These are phyloP conservation scores for Sarocladium brachiariae DNA, from an alignment of 2,329 filamentous ascomycete genomes.

Conservation along the genomic window DNA sequence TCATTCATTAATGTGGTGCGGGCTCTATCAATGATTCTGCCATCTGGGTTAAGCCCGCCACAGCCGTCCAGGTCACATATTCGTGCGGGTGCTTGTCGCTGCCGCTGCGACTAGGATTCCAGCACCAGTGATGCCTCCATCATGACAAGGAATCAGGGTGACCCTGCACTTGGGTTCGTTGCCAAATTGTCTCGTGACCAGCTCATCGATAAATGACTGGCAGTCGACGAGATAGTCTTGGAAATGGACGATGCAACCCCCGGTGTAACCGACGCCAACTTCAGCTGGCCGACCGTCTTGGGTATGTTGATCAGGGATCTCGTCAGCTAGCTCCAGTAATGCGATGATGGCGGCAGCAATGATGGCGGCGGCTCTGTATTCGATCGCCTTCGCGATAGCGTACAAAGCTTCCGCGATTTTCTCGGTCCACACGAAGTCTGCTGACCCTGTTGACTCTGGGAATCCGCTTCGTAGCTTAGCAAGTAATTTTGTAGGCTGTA, in stretches of 20 bases:
- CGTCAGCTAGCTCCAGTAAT: slow-evolving; percentile 60
- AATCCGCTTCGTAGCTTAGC: slow-evolving; percentile 46
- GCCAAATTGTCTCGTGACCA: slow-evolving; percentile 30
- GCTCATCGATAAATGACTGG: slow-evolving; percentile 57
- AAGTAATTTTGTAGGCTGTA: slow-evolving; percentile 34
- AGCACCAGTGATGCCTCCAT: slow-evolving; percentile 55
- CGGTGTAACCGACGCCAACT: slow-evolving; percentile 71
- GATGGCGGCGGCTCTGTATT: slow-evolving; percentile 65
- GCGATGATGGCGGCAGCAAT: slow-evolving; percentile 67
- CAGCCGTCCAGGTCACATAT: slow-evolving; percentile 19
- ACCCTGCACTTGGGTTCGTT: slow-evolving; percentile 27
- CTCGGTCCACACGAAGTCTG: slow-evolving; percentile 54
- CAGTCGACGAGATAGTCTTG: slow-evolving; percentile 66
- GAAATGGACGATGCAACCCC: slow-evolving; percentile 74
- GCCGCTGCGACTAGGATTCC: slow-evolving; percentile 49
- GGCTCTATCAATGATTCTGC: too few species aligned
- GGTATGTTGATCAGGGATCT: slow-evolving; percentile 41
- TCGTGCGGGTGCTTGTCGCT: slow-evolving; percentile 28
- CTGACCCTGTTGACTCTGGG: slow-evolving; percentile 35
- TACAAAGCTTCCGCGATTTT: slow-evolving; percentile 53
- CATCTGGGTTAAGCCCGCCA: too few species aligned
- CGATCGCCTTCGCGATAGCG: slow-evolving; percentile 61
- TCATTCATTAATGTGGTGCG: too few species aligned
- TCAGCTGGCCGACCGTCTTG: slow-evolving; percentile 29
- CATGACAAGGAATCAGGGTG: slow-evolving; percentile 48